Conservation (phyloP, 495 filamentous ascomycete species). For the Aspergillus cavernicola region DNA sequence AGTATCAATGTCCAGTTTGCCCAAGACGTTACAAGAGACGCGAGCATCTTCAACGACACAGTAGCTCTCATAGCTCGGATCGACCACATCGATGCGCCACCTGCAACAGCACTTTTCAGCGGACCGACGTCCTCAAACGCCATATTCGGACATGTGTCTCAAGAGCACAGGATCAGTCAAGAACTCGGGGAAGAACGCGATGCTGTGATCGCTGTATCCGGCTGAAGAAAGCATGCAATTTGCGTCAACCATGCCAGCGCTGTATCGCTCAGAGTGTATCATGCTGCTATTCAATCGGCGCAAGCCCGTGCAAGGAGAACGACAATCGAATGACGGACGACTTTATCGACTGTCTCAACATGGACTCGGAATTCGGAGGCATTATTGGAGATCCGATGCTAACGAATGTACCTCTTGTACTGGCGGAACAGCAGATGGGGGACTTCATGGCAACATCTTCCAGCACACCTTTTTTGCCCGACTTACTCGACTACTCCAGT, state of each 20-base stretch:
- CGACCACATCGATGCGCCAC: constrained; percentile 18
- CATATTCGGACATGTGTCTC: neutral
- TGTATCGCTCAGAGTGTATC: constrained; percentile 13
- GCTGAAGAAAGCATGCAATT: constrained; percentile 25
- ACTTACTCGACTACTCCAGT: neutral
- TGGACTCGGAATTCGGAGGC: neutral
- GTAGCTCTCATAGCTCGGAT: constrained; percentile 19
- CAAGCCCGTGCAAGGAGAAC: too few species aligned
- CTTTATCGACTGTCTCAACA: neutral
- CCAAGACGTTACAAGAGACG: constrained; percentile 19
- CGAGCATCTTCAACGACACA: constrained; percentile 20
- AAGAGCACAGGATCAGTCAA: neutral
- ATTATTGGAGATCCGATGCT: neutral
- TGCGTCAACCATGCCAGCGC: constrained; percentile 18
- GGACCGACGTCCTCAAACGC: constrained; percentile 20
- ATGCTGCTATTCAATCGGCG: constrained; percentile 13
- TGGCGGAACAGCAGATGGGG: too few species aligned
- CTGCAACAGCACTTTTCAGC: constrained; percentile 18
- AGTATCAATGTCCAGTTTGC: constrained; percentile 17
- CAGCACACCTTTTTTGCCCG: neutral
- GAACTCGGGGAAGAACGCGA: neutral
- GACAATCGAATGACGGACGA: too few species aligned
- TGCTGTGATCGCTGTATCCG: constrained; percentile 24
- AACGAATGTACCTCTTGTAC: neutral
- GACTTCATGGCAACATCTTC: too few species aligned